Conservation (phyloP, 2,329 filamentous ascomycete genomes). For the Harringtonia lauricola region DNA sequence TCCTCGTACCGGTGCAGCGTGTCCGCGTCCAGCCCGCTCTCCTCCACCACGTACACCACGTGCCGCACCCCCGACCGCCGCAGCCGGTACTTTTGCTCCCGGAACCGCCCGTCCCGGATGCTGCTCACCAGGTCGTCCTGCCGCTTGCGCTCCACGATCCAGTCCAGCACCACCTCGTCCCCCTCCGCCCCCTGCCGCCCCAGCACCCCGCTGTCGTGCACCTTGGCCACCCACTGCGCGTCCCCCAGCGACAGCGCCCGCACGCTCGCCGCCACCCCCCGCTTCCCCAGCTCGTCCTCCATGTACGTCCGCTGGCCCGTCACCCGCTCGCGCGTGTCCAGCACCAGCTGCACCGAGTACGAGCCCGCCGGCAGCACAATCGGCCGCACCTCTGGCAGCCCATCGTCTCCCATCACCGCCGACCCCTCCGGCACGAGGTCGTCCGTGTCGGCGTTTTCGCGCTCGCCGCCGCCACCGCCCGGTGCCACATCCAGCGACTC, state of each 20-base stretch:
- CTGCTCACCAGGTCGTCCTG: constrained; percentile 70
- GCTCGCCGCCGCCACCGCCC: background rate
- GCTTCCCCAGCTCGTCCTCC: constrained; percentile 57
- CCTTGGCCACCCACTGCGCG: constrained; percentile 69
- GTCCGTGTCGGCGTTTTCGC: background rate
- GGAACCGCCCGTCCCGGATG: constrained; percentile 73
- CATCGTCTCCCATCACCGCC: constrained; percentile 11
- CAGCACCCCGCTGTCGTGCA: constrained; percentile 46
- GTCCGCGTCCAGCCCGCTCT: constrained; percentile 50
- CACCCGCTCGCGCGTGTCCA: constrained; percentile 66
- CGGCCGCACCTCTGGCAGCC: constrained; percentile 40
- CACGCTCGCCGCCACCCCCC: constrained; percentile 54
- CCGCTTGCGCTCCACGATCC: constrained; percentile 71
- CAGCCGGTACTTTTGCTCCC: constrained; percentile 75
- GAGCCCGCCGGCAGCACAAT: constrained; percentile 51
- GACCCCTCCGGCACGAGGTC: constrained; percentile 7
- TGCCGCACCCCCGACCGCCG: constrained; percentile 62
- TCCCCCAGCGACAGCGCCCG: constrained; percentile 64
- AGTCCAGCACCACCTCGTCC: constrained; percentile 65
- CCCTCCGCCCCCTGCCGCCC: constrained; percentile 46
- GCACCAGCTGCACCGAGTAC: constrained; percentile 61
- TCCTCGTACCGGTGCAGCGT: constrained; percentile 49
- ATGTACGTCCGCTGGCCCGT: constrained; percentile 69
- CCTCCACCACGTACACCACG: constrained; percentile 69
- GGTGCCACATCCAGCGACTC: background rate